Evolutionary conservation across 495 filamentous ascomycete species (phyloP), one percentile per base, ranked within the genome.

Genomic region (Hypoxylon trugodes): DNA sequence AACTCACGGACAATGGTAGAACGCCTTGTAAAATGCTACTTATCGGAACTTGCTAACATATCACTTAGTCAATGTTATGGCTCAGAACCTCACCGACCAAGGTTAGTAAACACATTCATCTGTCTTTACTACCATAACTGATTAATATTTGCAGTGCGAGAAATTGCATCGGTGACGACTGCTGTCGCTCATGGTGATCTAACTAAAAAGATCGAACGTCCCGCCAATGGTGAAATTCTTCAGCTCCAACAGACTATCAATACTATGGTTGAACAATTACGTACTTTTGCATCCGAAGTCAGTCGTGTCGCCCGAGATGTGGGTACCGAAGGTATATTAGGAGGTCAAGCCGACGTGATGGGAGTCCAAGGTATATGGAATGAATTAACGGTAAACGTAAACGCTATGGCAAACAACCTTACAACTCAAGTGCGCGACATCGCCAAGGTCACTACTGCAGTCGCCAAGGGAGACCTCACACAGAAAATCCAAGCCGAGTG

Each of bases 391-490:
- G 88, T 97, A 63, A 99, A 96, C 75, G 95, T 98, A 65, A 98
- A 98, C 69, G 94, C 94, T 36, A 96, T 97, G 93, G 95, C 95
- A 64, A 93, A 94, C 71, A 97, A 97, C 72, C 84, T 98, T 10
- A 98, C 95, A 0, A 96, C 92, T 3, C 95, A 98, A 84, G 95
- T 98, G 62, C 89, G 95, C 75, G 96, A 97, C 79, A 98, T 98
- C 73, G 95, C 95, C 37, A 94, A 93, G 54, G 95, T 98, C 61
- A 98, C 95, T n/a, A 97, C 96, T 30, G 94, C 94, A 50, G 95
- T 98, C 38, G 95, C 95, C 57, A 92, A 91, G 79, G 93, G 93
- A 79, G 92, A 98, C 76, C 82, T 98, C 61, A 98, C 93, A 2
- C 93, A 96, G 71, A 97, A 97, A 77, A 95, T 98, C 12, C 90